phyloP scores from a whole-genome alignment of 148 eudicot genomes.

The Vaccinium corymbosum region DNA sequence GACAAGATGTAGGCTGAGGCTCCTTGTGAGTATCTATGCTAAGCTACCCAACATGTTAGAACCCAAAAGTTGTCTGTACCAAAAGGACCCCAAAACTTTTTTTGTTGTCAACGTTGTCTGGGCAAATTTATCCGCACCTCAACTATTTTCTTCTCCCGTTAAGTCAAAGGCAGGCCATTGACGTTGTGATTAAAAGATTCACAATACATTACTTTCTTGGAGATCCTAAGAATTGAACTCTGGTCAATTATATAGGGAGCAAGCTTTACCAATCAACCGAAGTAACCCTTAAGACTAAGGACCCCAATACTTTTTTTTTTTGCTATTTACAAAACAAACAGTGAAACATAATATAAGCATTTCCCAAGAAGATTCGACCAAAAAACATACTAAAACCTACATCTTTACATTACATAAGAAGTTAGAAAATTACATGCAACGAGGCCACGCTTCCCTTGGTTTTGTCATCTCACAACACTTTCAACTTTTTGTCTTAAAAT shows the following conservation, averaged over 20 bases:
- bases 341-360: background rate
- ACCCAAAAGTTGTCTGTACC: background rate
- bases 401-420: background rate
- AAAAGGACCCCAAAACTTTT: background rate
- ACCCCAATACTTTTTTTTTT: too few species aligned
- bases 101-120: too few species aligned
- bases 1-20: background rate
- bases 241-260: too few species aligned
- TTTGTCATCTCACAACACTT: constrained; percentile 10
- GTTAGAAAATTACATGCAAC: constrained; percentile 22
- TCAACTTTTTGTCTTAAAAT: constrained; percentile 10
- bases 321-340: background rate
- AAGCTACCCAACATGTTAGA: background rate
- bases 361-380: constrained; percentile 19
- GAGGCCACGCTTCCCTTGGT: constrained; percentile 30
- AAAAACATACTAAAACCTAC: background rate
- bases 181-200: too few species aligned
- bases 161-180: too few species aligned
- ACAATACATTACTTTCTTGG: too few species aligned
- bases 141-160: too few species aligned
- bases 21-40: background rate
- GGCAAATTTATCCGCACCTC: too few species aligned
- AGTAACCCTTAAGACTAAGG: too few species aligned
- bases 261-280: too few species aligned
- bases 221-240: too few species aligned